Percentiles rank a stretch among this genome's conserved stretches.
Evolutionary conservation across 306 rosid species (phyloP).

Genomic region (Adenanthera pavonina): DNA sequence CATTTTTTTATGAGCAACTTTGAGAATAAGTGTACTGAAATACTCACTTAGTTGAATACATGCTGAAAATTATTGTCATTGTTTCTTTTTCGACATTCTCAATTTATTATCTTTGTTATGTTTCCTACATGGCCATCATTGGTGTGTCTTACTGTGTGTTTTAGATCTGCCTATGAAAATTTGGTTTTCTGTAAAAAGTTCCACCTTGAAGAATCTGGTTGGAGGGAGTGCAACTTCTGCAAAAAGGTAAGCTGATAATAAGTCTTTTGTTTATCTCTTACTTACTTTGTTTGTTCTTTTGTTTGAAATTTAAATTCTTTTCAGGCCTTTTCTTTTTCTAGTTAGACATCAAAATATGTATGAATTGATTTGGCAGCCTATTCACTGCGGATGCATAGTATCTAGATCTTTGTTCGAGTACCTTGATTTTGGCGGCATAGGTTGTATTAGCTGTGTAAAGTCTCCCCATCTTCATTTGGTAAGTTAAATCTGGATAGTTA

Average conservation of each 20-base stretch:
- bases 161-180: slow-evolving; percentile 72
- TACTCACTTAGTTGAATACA: background rate
- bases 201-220: slow-evolving; percentile 79
- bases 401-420: slow-evolving; percentile 71
- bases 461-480: slow-evolving; percentile 61
- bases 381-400: slow-evolving; percentile 86
- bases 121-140: slow-evolving; percentile 34
- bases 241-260: slow-evolving; percentile 63
- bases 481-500: slow-evolving; percentile 45
- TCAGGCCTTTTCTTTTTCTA: slow-evolving; percentile 9
- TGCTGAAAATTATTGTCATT: background rate
- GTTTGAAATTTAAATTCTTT: background rate
- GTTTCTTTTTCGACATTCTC: slow-evolving; percentile 24
- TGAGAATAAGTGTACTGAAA: slow-evolving; percentile 4
- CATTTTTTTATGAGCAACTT: slow-evolving; percentile 6
- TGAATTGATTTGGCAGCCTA: slow-evolving; percentile 61
- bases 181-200: slow-evolving; percentile 66
- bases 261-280: background rate
- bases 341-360: slow-evolving; percentile 17
- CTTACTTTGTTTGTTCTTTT: background rate
- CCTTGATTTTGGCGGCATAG: slow-evolving; percentile 85
- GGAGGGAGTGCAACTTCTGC: slow-evolving; percentile 92
- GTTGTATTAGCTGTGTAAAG: slow-evolving; percentile 69
- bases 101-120: slow-evolving; percentile 25
- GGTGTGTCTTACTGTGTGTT: slow-evolving; percentile 36